Evolutionary conservation across 768 basidiomycete genomes (phyloP), one percentile per base, ranked within the genome.

Genomic region (Symmetrospora coprosmae): DNA sequence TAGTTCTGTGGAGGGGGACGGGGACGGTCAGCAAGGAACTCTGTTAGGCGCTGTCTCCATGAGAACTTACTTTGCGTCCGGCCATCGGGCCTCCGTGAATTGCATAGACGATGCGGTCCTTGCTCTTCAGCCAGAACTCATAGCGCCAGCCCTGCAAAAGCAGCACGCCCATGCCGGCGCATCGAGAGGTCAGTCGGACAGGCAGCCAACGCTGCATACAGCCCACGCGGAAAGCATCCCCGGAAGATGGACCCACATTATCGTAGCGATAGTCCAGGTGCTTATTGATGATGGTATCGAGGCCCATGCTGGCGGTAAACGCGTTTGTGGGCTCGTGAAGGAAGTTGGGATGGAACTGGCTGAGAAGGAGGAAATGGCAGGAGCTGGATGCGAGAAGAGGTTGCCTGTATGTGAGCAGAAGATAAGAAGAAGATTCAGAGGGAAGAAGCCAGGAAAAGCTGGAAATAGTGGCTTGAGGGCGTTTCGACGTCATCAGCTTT

Each of bases 61-160:
- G n/a, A n/a, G n/a, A 6, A 11, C 48, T 8, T 25, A 50, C 50
- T n/a, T n/a, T 35, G 30, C 64, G n/a, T 1, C 64, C 64, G 2
- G 23, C 43, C 64, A 65, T 65, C 11, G 64, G 64, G 2, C 64
- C 64, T 1, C 64, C 58, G 33, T 61, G 50, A 21, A 52, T 52
- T 28, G 28, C 35, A 33, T 51, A 51, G 28, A 51, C 50, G n/a
- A 51, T 51, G 14, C 50, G 28, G 14, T 51, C 50, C 25, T 31
- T 33, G 4, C 28, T 8, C 28, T 51, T 51, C 8, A 51, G 50
- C 50, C 48, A 50, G 35, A 34, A 51, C 35, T 51, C 50, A 6
- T 51, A 51, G 5, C 50, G 28, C 50, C 50, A 51, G 14, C 48
- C 50, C 50, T 51, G 50, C n/a, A 7, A 3, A 8, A 31, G 16